A percentile compares a stretch with the other conserved stretches of the same genome.
phyloP scores from a whole-genome alignment of 2,329 filamentous ascomycete genomes.

The Diaporthe destruens region DNA sequence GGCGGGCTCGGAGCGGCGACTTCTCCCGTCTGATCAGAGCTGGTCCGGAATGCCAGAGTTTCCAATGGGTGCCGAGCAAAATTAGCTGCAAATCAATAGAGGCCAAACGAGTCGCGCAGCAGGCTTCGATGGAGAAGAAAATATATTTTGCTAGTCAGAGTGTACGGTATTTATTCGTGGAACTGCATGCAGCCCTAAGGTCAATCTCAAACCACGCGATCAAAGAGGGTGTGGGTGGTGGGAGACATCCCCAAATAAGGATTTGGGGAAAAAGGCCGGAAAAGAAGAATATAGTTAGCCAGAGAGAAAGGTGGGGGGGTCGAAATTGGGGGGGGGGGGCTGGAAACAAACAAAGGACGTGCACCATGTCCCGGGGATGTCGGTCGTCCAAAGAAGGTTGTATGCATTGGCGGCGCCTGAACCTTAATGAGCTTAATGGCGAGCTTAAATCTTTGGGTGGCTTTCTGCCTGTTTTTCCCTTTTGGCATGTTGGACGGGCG shows the following conservation, averaged over 20 bases:
- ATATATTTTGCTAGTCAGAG: slow-evolving; percentile 1
- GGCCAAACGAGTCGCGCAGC: slow-evolving; percentile 3
- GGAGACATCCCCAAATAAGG: slow-evolving; percentile 15
- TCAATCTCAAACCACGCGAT: slow-evolving; percentile 25
- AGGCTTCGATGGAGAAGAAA: slow-evolving; percentile 12
- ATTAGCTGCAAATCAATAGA: slow-evolving; percentile 15
- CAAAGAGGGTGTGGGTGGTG: not conserved
- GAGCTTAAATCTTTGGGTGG: slow-evolving; percentile 38
- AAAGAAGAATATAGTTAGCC: not conserved
- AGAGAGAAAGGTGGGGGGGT: not conserved
- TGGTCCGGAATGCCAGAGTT: not conserved
- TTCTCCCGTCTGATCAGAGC: slow-evolving; percentile 13
- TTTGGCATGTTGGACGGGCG: not conserved
- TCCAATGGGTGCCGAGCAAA: slow-evolving; percentile 3
- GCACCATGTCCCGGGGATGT: slow-evolving; percentile 28
- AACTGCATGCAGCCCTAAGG: slow-evolving; percentile 16
- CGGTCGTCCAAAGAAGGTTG: slow-evolving; percentile 41
- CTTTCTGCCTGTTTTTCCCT: slow-evolving; percentile 7
- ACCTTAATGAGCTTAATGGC: slow-evolving; percentile 42
- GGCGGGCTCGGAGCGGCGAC: slow-evolving; percentile 1
- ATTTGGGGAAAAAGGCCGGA: slow-evolving; percentile 11
- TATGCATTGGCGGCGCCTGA: slow-evolving; percentile 40
- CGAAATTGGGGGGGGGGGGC: not conserved
- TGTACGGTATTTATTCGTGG: slow-evolving; percentile 15
- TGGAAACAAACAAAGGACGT: slow-evolving; percentile 32